These are phyloP conservation scores for Cinchona pubescens DNA, from an alignment of 257 asterid species.

Conservation along the genomic window DNA sequence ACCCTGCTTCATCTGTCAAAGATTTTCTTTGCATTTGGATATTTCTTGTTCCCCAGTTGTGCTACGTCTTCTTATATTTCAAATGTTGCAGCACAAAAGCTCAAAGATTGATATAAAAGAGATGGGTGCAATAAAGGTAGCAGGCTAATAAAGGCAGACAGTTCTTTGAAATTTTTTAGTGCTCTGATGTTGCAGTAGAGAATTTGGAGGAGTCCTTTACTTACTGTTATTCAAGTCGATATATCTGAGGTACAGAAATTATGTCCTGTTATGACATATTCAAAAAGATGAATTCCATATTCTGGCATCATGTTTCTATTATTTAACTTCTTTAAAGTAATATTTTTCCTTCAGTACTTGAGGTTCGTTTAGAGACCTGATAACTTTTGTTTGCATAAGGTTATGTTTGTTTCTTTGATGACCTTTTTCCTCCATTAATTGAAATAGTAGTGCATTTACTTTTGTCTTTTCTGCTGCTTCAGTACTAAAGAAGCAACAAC, in stretches of 20 bases:
- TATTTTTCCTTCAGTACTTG: neutral
- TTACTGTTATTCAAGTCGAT: conserved; percentile 43
- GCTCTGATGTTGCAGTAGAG: conserved; percentile 62
- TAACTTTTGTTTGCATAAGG: neutral
- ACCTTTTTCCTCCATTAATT: neutral
- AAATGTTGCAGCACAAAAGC: conserved; percentile 84
- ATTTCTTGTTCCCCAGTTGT: conserved; percentile 15
- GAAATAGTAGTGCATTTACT: neutral
- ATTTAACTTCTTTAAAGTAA: neutral
- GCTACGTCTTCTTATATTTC: conserved; percentile 33
- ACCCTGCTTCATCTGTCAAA: neutral
- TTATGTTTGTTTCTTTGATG: neutral
- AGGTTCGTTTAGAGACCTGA: conserved; percentile 2
- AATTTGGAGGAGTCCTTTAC: conserved; percentile 52
- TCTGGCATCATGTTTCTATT: neutral
- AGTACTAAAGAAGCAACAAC: neutral
- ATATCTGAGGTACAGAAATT: conserved; percentile 58
- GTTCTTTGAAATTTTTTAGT: conserved; percentile 43
- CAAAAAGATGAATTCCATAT: conserved; percentile 4
- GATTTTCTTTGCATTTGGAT: neutral
- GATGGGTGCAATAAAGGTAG: conserved; percentile 83
- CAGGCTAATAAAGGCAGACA: conserved; percentile 60
- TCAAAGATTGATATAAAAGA: conserved; percentile 91
- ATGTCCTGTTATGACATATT: conserved; percentile 26
- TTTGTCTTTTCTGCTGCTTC: neutral